These are phyloP conservation scores for Globisporangium carolinianum DNA, from an alignment of 352 stramenopile species.

Conservation along the genomic window DNA sequence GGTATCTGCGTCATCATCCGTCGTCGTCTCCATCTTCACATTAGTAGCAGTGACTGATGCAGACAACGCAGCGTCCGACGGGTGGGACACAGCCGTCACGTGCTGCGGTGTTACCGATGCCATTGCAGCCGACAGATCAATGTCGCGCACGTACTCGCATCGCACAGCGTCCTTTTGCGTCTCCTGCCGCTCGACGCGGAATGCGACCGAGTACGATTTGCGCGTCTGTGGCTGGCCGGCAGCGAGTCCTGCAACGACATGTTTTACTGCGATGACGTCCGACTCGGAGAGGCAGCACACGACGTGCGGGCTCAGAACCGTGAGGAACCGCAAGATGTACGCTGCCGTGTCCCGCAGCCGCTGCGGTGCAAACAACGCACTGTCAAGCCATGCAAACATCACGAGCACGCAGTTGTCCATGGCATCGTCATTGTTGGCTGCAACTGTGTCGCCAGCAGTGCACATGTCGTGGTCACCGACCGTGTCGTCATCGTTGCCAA, in stretches of 20 bases:
- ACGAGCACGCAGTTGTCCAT: conserved; percentile 15
- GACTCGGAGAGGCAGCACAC: conserved; percentile 5
- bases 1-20: no score
- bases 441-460: not conserved
- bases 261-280: not conserved
- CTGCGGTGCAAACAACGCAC: conserved; percentile 28
- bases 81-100: no score
- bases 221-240: not conserved
- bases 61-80: no score
- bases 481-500: not conserved
- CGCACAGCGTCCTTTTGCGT: conserved; percentile 7
- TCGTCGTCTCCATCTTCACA: no score
- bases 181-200: conserved; percentile 10
- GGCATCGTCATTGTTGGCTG: not conserved
- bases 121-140: not conserved
- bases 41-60: no score
- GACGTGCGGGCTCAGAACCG: conserved; percentile 6
- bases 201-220: conserved; percentile 13
- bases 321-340: conserved; percentile 54
- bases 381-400: conserved; percentile 55
- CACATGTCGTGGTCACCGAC: not conserved
- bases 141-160: conserved; percentile 2
- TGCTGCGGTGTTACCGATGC: not conserved
- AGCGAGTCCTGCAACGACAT: not conserved
- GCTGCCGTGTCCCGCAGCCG: conserved; percentile 49